A percentile compares a stretch with the other conserved stretches of the same genome.
Evolutionary conservation across 2,329 filamentous ascomycete species (phyloP).

Genomic region (Colletotrichum agaves): DNA sequence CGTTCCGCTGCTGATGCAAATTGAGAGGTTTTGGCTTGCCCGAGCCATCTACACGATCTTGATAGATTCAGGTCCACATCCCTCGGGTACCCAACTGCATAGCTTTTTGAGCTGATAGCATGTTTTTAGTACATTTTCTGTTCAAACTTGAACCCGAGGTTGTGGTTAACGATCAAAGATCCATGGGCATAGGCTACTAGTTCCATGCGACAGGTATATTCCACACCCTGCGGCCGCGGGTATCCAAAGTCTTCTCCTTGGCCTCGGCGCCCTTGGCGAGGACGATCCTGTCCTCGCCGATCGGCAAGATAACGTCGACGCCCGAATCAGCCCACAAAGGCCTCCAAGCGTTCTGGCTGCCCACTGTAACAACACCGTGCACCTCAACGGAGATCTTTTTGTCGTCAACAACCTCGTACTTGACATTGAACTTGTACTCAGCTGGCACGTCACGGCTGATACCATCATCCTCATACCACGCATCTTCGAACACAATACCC

Average conservation of each 20-base stretch:
- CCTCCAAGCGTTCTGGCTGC: conserved; percentile 6
- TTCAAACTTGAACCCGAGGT: too few species aligned
- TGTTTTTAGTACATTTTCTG: too few species aligned
- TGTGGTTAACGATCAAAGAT: too few species aligned
- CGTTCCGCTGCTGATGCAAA: too few species aligned
- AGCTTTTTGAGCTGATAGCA: too few species aligned
- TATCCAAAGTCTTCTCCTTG: conserved; percentile 19
- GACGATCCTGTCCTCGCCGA: conserved; percentile 27
- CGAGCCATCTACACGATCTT: too few species aligned
- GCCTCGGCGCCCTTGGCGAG: conserved; percentile 5
- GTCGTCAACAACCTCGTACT: conserved; percentile 15
- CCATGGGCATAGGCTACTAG: neutral
- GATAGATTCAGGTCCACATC: too few species aligned
- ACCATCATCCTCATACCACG: conserved; percentile 54
- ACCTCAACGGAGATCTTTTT: conserved; percentile 9
- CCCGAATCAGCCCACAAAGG: conserved; percentile 24
- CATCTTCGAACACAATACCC: conserved; percentile 43
- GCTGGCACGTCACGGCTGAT: conserved; percentile 39
- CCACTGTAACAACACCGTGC: neutral
- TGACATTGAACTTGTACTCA: conserved; percentile 25
- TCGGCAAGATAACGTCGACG: conserved; percentile 24
- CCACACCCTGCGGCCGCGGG: conserved; percentile 21
- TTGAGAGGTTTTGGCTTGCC: too few species aligned
- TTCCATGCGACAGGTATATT: conserved; percentile 17
- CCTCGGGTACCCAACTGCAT: too few species aligned